These are phyloP conservation scores for Cyclotella atomus DNA, from an alignment of 108 stramenopile species.

Conservation along the genomic window DNA sequence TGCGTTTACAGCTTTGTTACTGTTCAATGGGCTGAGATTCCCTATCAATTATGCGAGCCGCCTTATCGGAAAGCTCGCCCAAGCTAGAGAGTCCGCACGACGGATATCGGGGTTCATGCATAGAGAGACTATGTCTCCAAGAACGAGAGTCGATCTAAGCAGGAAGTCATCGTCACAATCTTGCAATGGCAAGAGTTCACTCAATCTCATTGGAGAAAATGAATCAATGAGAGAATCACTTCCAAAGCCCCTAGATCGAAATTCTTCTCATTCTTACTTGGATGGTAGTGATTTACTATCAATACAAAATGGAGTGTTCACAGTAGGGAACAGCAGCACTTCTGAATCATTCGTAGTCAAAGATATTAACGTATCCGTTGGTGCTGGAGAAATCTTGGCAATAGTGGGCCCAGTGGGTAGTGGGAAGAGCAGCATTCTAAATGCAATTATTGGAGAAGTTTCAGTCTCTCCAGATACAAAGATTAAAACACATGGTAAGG, in stretches of 20 bases:
- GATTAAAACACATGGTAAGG: conserved; percentile 43
- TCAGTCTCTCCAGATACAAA: conserved; percentile 30
- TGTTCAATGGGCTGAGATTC: conserved; percentile 81
- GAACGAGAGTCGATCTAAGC: no score
- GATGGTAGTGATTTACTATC: not conserved
- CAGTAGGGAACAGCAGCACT: conserved; percentile 4
- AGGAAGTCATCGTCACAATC: no score
- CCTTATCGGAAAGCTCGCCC: conserved; percentile 71
- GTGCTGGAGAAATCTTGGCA: conserved; percentile 58
- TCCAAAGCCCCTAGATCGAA: not conserved
- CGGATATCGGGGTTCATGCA: conserved; percentile 65
- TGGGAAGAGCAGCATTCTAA: conserved; percentile 85
- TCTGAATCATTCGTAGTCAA: conserved; percentile 49
- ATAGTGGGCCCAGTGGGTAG: conserved; percentile 83
- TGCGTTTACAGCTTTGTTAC: conserved; percentile 75
- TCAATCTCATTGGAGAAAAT: no score
- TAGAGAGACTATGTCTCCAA: conserved; percentile 39
- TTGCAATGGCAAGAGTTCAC: no score
- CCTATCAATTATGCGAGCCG: conserved; percentile 87
- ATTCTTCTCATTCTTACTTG: not conserved
- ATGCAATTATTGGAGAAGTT: conserved; percentile 84
- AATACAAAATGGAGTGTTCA: conserved; percentile 18
- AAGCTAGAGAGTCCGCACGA: conserved; percentile 60
- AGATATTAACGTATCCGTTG: conserved; percentile 53
- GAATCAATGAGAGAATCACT: not conserved